Base-by-base conservation (phyloP, 139 green algal genomes). In the Tetradesmus lagerheimii region DNA sequence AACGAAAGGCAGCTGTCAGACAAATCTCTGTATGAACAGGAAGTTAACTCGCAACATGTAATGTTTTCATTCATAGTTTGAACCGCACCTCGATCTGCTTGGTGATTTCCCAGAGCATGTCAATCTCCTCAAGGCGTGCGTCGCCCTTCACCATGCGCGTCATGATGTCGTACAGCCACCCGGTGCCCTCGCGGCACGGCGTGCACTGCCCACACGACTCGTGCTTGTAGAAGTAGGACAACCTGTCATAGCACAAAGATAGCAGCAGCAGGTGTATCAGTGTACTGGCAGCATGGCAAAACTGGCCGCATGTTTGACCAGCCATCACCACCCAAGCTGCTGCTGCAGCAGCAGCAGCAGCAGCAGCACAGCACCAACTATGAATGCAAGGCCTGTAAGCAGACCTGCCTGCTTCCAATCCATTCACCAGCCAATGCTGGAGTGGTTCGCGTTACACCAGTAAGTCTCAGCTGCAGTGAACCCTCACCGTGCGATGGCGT, bases 171-270 rank as follows among this genome's bases (percentile, higher is more conserved):
- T 97, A 98, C 90, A 99, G 92, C 98, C 96, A 98, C 78, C 92
- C 89, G 0, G 97, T 99, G 87, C 98, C 98, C 95, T 99, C 98
- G 29, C 98, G 93, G 95, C 97, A 99, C 8, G 98, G 98, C 43
- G 98, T 99, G 96, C 98, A 99, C 96, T 99, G 97, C 25, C 98
- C 98, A 90, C 98, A 99, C 57, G 93, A 97, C 96, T 99, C 98
- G 94, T 99, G 98, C 96, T 99, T 99, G 97, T 99, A 99, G 93
- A 99, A 99, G 95, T 99, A 99, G 18, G 93, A 95, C 86, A 99
- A 94, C 43, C 97, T 93, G 87, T 0, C 3, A 27, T 5, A 1
- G 14, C 4, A 31, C 34, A 38, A 14, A 5, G 9, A 16, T 18
- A 83, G 76, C 76, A 83, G 76, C 35, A 47, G 18, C 76, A 45